These are phyloP conservation scores for Arachnopeziza araneosa DNA, from an alignment of 2,329 filamentous ascomycete species.

Conservation along the genomic window DNA sequence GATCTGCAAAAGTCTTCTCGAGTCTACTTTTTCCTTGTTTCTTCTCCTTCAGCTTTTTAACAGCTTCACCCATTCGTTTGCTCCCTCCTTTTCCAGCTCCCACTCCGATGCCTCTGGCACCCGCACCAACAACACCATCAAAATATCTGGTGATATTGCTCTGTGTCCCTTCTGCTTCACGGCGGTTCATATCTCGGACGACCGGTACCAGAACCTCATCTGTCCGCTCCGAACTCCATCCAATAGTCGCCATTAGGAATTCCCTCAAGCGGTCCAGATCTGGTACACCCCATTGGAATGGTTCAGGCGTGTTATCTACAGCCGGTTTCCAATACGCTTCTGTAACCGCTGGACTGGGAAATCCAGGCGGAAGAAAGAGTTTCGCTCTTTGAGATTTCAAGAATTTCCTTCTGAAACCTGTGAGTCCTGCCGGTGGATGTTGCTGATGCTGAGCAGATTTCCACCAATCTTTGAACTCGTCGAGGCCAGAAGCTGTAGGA, in stretches of 20 bases:
- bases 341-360: constrained; percentile 73
- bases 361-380: constrained; percentile 75
- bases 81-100: constrained; percentile 60
- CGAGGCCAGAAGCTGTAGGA: constrained; percentile 49
- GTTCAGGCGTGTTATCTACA: constrained; percentile 71
- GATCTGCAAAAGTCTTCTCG: constrained; percentile 26
- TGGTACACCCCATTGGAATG: constrained; percentile 93
- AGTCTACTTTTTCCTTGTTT: constrained; percentile 14
- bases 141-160: constrained; percentile 95
- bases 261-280: constrained; percentile 78
- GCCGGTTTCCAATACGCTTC: constrained; percentile 82
- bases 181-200: constrained; percentile 87
- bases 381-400: constrained; percentile 72
- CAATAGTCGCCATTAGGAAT: constrained; percentile 88
- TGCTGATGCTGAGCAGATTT: constrained; percentile 63
- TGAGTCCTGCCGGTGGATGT: constrained; percentile 42
- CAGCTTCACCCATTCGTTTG: constrained; percentile 71
- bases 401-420: constrained; percentile 80
- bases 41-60: constrained; percentile 59
- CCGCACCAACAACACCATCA: constrained; percentile 64
- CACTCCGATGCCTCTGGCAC: constrained; percentile 48
- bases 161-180: constrained; percentile 86
- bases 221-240: constrained; percentile 85
- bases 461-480: constrained; percentile 88
- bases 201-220: constrained; percentile 96